These are phyloP conservation scores for Globisporangium yorkense DNA, from an alignment of 352 stramenopile species.

Conservation along the genomic window DNA sequence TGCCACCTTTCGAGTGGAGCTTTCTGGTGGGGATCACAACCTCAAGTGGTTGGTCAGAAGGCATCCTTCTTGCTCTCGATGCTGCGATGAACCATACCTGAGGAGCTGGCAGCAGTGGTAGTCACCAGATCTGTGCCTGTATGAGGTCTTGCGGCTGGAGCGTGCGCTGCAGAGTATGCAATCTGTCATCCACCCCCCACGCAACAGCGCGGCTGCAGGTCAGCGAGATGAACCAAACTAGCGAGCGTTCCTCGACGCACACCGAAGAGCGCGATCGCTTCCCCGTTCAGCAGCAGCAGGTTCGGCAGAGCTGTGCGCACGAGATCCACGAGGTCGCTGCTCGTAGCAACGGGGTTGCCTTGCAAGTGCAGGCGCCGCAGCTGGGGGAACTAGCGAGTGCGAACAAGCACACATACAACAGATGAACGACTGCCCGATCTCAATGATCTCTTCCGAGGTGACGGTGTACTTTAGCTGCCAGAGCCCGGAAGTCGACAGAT, in stretches of 20 bases:
- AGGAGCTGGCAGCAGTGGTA: neutral
- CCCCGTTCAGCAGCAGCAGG: conserved; percentile 46
- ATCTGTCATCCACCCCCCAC: neutral
- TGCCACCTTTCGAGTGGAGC: neutral
- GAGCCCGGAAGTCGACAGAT: conserved; percentile 30
- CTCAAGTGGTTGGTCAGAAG: neutral
- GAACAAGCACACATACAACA: neutral
- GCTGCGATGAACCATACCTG: neutral
- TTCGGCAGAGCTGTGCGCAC: conserved; percentile 28
- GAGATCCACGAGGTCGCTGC: conserved; percentile 8
- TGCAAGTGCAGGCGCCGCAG: conserved; percentile 45
- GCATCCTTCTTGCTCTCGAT: no score
- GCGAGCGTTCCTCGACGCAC: neutral
- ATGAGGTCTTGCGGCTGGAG: neutral
- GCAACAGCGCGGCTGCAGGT: neutral
- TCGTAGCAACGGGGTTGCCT: conserved; percentile 25
- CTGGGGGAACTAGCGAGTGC: conserved; percentile 27
- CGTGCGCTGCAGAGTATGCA: neutral
- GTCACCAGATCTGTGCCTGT: neutral
- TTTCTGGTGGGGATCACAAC: neutral
- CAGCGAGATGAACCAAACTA: neutral
- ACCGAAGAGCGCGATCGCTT: conserved; percentile 39
- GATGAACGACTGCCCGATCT: neutral
- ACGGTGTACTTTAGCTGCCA: conserved; percentile 25
- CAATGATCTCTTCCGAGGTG: no score